A percentile compares a stretch with the other conserved stretches of the same genome.
Evolutionary conservation across 768 basidiomycete genomes (phyloP).

Genomic region (Termitomyces sp.): DNA sequence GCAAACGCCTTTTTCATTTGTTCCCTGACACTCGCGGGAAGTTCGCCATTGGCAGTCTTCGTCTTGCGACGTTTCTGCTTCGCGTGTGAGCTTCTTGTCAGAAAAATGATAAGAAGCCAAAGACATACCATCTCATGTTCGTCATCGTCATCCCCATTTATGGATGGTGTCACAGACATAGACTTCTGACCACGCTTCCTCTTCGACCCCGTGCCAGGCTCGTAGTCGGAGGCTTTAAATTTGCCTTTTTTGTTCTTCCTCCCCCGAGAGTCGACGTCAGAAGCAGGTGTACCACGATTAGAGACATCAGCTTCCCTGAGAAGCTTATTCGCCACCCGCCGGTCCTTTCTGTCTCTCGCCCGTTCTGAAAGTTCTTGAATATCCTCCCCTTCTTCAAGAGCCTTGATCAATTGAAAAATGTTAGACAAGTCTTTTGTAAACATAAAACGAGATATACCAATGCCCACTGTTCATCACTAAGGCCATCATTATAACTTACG

Average conservation of each 20-base stretch:
- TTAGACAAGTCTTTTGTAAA: background rate
- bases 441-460: conserved; percentile 41
- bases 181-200: conserved; percentile 74
- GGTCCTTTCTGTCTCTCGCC: conserved; percentile 57
- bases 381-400: conserved; percentile 79
- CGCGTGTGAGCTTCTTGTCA: background rate
- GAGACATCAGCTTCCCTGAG: conserved; percentile 55
- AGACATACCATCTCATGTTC: conserved; percentile 1
- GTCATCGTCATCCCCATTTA: conserved; percentile 73
- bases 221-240: conserved; percentile 47
- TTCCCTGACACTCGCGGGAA: conserved; percentile 55
- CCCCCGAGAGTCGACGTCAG: conserved; percentile 46
- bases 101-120: background rate
- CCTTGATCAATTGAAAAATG: conserved; percentile 28
- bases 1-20: conserved; percentile 82
- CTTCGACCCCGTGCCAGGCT: conserved; percentile 51
- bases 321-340: conserved; percentile 54
- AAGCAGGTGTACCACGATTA: conserved; percentile 58
- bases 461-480: conserved; percentile 92
- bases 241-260: conserved; percentile 65
- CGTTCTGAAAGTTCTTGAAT: conserved; percentile 67
- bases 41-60: conserved; percentile 43
- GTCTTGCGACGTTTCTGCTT: conserved; percentile 82
- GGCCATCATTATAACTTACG: conserved; percentile 90
- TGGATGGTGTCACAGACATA: conserved; percentile 70